Evolutionary conservation across 2,329 filamentous ascomycete species (phyloP), one percentile per base, ranked within the genome.

Genomic region (Rhexocercosporidium sp.): DNA sequence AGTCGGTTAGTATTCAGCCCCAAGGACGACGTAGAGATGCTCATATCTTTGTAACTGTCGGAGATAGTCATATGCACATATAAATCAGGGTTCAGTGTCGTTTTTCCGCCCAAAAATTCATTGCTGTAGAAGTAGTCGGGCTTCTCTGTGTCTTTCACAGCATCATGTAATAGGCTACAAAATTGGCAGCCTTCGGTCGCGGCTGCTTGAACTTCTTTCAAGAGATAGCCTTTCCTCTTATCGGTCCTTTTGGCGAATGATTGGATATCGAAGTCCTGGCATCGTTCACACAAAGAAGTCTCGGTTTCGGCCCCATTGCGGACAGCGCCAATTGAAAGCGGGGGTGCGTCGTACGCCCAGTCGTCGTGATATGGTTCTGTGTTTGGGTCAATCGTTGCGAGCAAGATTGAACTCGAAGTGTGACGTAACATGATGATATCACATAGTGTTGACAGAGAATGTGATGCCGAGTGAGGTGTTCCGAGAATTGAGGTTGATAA

Each of bases 51-150:
- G 18, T 64, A 57, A 27, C 51, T 57, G n/a, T 56, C 37, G 27
- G 62, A 64, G 7, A 56, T 46, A 3, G 49, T 64, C 62, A 64
- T 64, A 47, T 64, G 62, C 11, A 64, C 51, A 53, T 64, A 64
- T 25, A 64, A 9, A 47, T 64, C 62, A 3, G 49, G 62, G 18
- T 41, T 57, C 20, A 57, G 14, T 7, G 25, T 31, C 11, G 44
- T 64, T 27, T n/a, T 37, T n/a, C n/a, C n/a, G 22, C 51, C 51
- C 14, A 20, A 16, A 16, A 57, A 64, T 12, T 25, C 47, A 31
- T 46, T 64, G 31, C 27, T 64, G 49, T 56, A 64, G n/a, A 56
- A 64, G 44, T 64, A 64, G 3, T 54, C 49, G 3, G 49, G 62
- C 29, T 53, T 44, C 29, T 64, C 51, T 3, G 16, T 34, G 18